Evolutionary conservation across 2,329 filamentous ascomycete species (phyloP).

Genomic region (Penicillium paneum): DNA sequence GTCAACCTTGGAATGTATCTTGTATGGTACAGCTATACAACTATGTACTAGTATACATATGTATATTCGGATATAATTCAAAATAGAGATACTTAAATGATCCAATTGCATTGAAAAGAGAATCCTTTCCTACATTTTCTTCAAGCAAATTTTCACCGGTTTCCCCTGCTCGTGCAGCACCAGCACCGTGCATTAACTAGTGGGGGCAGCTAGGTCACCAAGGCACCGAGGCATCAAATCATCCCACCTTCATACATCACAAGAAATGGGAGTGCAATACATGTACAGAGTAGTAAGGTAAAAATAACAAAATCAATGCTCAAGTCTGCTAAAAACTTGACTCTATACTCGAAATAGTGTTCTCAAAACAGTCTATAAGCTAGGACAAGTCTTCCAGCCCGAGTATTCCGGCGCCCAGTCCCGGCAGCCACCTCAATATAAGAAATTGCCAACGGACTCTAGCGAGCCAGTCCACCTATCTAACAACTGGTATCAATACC

Average conservation of each 20-base stretch:
- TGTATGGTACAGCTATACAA: not conserved
- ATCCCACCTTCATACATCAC: not conserved
- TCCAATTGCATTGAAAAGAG: not conserved
- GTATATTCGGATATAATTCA: not conserved
- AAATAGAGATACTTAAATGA: not conserved
- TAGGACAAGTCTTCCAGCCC: not conserved
- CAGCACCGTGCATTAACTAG: conserved; percentile 4
- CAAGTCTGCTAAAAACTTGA: not conserved
- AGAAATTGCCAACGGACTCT: not conserved
- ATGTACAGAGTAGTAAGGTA: not conserved
- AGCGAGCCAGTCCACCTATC: not conserved
- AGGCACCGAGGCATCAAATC: conserved; percentile 1
- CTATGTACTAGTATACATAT: not conserved
- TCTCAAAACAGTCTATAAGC: not conserved
- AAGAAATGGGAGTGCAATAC: not conserved
- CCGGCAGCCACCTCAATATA: not conserved
- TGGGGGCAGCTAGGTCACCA: not conserved
- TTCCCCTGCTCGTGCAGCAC: not conserved
- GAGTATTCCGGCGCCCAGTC: not conserved
- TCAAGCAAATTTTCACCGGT: not conserved
- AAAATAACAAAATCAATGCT: not conserved
- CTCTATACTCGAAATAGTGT: too few species aligned
- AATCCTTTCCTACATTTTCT: not conserved
- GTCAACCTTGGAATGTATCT: not conserved
- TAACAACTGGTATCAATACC: too few species aligned